Base-by-base conservation (phyloP, 2,329 filamentous ascomycete species). In the Metarhizium brunneum region DNA sequence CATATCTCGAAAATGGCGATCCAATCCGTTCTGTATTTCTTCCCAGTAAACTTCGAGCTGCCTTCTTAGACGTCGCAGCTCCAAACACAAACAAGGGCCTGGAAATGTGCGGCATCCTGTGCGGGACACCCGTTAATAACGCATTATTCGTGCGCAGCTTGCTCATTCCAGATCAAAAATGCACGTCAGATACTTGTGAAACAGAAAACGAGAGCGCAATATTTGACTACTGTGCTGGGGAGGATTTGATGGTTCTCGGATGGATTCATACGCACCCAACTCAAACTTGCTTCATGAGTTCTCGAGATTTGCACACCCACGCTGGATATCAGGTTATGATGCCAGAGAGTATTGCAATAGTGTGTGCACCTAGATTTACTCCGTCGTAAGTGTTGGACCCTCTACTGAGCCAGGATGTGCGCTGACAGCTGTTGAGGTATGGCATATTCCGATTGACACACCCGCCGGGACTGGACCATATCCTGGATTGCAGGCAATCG, bases 231-330 rank as follows among this genome's bases (percentile, higher is more conserved):
- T 95, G 92, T 66, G 88, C 94, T 63, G 79, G 78, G 5, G 83
- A 95, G 65, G 88, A 95, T 58, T 72, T 97, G 40, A 82, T 96
- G 69, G 84, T 95, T 54, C 79, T 96, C 5, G 92, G 92, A 43
- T 99, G 94, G 94, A 99, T 99, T 58, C 94, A 99, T 68, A 99
- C 94, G 0, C 94, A 99, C 69, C 94, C 94, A 0, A 90, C 87
- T 0, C 94, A 99, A 73, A 95, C 90, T 0, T 99, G 94, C 71
- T 99, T 99, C 69, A 95, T 99, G 89, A 96, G 90, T 68, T 94
- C 88, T 51, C 79, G 92, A 52, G 94, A 99, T 67, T 68, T 97
- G 61, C 94, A 99, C 67, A 99, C 95, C 0, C 92, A 96, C 66
- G 86, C 86, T 3, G 91, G 91, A 11, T 97, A 96, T 68, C 94